Conservation (phyloP, 805 yeast genomes). For the Wickerhamomyces rabaulensis region DNA sequence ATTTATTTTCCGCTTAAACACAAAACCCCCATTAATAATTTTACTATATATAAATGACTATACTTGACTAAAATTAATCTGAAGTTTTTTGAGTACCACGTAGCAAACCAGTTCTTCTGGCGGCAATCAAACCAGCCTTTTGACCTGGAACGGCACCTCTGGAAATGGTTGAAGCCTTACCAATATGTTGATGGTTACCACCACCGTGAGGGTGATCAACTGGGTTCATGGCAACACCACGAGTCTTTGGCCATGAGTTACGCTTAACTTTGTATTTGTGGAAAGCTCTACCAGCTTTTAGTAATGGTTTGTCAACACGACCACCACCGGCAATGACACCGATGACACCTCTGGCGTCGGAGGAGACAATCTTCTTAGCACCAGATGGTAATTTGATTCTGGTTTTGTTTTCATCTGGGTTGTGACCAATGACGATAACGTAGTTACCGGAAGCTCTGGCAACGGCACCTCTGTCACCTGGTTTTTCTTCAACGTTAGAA, state of each 20-base stretch:
- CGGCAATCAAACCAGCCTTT: constrained; percentile 99
- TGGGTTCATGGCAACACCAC: constrained; percentile 99
- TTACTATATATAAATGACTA: constrained; percentile 18
- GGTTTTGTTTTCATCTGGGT: constrained; percentile 98
- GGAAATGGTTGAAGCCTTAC: constrained; percentile 98
- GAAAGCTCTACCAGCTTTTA: constrained; percentile 99
- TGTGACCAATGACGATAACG: constrained; percentile 98
- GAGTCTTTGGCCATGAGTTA: constrained; percentile 99
- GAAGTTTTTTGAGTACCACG: constrained; percentile 98
- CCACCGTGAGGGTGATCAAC: constrained; percentile 99
- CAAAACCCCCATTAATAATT: constrained; percentile 22
- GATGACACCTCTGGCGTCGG: constrained; percentile 98
- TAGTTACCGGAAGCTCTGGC: constrained; percentile 99
- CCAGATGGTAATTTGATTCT: constrained; percentile 99
- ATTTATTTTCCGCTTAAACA: constrained; percentile 17
- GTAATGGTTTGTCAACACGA: constrained; percentile 98
- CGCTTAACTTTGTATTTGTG: constrained; percentile 99
- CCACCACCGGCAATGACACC: constrained; percentile 99
- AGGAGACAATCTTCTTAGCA: constrained; percentile 93
- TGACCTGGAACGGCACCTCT: constrained; percentile 99
- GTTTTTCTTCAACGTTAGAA: constrained; percentile 97
- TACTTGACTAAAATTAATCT: constrained; percentile 44
- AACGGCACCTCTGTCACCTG: constrained; percentile 99
- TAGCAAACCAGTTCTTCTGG: constrained; percentile 99
- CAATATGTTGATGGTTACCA: constrained; percentile 99